Percentiles rank a stretch among this genome's conserved stretches.
Evolutionary conservation across 1,284 basidiomycete species (phyloP).

Genomic region (Marasmius sp.): DNA sequence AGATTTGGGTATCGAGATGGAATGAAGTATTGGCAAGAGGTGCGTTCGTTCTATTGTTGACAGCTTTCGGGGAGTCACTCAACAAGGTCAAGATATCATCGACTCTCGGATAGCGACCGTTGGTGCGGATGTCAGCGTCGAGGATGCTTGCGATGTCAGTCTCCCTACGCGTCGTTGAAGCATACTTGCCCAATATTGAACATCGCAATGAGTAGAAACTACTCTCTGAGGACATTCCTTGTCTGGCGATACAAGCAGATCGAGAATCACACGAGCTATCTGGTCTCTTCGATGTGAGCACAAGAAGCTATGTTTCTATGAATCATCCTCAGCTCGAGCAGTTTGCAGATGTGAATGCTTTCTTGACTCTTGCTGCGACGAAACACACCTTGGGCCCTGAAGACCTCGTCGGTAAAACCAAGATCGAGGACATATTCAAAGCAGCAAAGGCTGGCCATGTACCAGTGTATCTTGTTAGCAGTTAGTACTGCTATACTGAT

Average conservation of each 20-base stretch:
- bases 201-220: conserved; percentile 45
- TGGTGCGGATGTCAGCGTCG: conserved; percentile 67
- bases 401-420: conserved; percentile 55
- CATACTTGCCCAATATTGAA: neutral
- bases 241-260: conserved; percentile 56
- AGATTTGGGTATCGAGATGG: conserved; percentile 63
- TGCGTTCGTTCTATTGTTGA: conserved; percentile 19
- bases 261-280: conserved; percentile 35
- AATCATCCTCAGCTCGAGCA: conserved; percentile 25
- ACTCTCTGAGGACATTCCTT: conserved; percentile 58
- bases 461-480: conserved; percentile 72
- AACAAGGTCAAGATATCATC: conserved; percentile 46
- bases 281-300: conserved; percentile 74
- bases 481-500: conserved; percentile 40
- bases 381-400: conserved; percentile 63
- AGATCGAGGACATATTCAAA: conserved; percentile 63
- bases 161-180: neutral
- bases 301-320: neutral
- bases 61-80: neutral
- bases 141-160: conserved; percentile 74
- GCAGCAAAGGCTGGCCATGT: conserved; percentile 73
- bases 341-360: conserved; percentile 83
- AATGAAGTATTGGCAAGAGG: conserved; percentile 53
- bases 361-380: conserved; percentile 76
- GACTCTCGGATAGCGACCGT: conserved; percentile 63